Conservation (phyloP, 1,284 basidiomycete species). For the Heliocybe sulcata region DNA sequence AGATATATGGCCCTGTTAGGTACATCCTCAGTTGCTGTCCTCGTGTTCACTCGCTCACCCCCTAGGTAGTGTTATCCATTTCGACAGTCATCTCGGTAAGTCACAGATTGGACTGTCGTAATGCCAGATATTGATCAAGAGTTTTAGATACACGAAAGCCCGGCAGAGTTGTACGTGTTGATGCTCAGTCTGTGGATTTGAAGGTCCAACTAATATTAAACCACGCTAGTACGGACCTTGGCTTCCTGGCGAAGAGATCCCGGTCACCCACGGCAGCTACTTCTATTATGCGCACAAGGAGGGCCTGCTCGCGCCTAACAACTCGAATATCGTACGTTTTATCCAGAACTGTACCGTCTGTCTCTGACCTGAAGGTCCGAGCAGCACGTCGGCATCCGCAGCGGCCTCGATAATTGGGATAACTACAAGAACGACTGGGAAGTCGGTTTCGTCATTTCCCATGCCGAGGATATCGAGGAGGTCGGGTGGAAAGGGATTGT, state of each 20-base stretch:
- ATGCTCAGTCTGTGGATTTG: constrained; percentile 1
- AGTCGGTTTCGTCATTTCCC: constrained; percentile 26
- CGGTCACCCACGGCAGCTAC: constrained; percentile 29
- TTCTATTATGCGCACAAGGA: constrained; percentile 33
- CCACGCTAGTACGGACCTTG: constrained; percentile 18
- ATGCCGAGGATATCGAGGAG: constrained; percentile 27
- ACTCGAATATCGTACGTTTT: constrained; percentile 27
- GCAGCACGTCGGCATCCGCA: constrained; percentile 28
- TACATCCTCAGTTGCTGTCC: background rate
- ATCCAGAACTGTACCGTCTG: constrained; percentile 3
- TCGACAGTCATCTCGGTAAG: constrained; percentile 28
- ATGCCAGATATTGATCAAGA: constrained; percentile 3
- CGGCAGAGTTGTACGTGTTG: constrained; percentile 5
- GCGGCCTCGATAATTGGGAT: constrained; percentile 21
- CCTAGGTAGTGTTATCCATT: constrained; percentile 25
- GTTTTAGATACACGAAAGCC: constrained; percentile 24
- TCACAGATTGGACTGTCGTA: background rate
- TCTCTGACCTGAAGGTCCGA: background rate
- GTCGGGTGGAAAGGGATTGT: constrained; percentile 25
- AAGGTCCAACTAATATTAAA: background rate
- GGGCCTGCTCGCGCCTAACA: constrained; percentile 28
- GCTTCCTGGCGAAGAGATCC: constrained; percentile 21
- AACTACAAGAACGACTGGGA: constrained; percentile 25
- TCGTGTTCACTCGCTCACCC: background rate
- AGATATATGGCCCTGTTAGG: constrained; percentile 29